A percentile compares a stretch with the other conserved stretches of the same genome.
These are phyloP conservation scores for Trichoderma sp. DNA, from an alignment of 2,329 filamentous ascomycete species.

Conservation along the genomic window DNA sequence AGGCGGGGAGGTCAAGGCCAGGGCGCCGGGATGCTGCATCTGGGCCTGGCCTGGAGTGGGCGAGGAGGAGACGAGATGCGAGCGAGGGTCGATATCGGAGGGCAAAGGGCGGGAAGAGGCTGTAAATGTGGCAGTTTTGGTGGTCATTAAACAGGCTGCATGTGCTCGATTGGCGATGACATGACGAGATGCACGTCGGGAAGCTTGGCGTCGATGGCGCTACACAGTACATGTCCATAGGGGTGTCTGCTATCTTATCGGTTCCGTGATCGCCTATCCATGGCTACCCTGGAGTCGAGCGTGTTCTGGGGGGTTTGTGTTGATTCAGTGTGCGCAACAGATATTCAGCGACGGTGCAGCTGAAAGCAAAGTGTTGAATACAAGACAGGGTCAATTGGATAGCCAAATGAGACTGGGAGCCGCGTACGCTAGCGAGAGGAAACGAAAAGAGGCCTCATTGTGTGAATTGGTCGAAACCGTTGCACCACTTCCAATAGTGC, in stretches of 20 bases:
- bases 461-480: no score
- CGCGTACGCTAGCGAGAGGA: no score
- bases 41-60: not conserved
- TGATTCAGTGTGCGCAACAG: no score
- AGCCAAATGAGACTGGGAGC: no score
- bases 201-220: constrained; percentile 19
- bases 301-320: no score
- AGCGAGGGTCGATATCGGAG: not conserved
- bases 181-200: constrained; percentile 14
- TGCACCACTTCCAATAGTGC: no score
- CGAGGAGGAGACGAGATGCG: not conserved
- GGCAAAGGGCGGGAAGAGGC: not conserved
- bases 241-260: constrained; percentile 14
- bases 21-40: constrained; percentile 23
- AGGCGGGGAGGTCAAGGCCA: constrained; percentile 4
- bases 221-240: not conserved
- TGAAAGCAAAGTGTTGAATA: no score
- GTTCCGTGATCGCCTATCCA: not conserved
- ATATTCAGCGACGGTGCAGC: no score
- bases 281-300: constrained; percentile 8
- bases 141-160: constrained; percentile 13
- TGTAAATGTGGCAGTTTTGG: not conserved
- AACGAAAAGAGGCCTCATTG: no score
- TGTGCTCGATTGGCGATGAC: constrained; percentile 21
- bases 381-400: no score